Base-by-base conservation (phyloP, 306 rosid genomes). In the Begonia peltatifolia region DNA sequence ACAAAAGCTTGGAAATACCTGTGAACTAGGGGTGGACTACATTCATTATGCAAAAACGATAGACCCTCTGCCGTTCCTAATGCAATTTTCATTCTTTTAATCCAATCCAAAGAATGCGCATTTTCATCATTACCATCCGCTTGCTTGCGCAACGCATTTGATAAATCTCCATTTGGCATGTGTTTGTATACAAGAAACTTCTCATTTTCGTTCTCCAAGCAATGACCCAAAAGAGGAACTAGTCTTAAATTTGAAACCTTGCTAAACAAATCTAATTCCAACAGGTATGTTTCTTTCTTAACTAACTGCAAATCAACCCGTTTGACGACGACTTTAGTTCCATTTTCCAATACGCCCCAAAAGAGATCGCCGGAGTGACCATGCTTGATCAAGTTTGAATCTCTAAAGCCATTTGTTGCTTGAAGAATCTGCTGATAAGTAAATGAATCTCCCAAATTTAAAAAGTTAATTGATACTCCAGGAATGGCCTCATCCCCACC, bases 71-170 rank as follows among this genome's bases (percentile, higher is more conserved):
- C 99, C 12, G 76, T 79, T 64, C 99, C 99, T 48, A 75, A 78
- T 42, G 99, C 94, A 62, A 90, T 83, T 79, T 90, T 90, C 53
- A 86, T 74, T 74, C 99, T 90, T 35, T 94, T 90, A 54, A 86
- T 86, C 95, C 95, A 90, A 74, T 90, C 99, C 77, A 86, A 61
- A 18, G 95, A 86, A 71, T 78, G 87, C 64, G 64, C 68, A 17
- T 72, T 60, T 38, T 77, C 87, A 60, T 83, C 94, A 44, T 76
- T 78, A 11, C 74, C 62, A 50, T 67, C 60, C 4, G 48, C 12
- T 49, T 79, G 79, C 72, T 73, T 75, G 70, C 36, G 66, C 63
- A 90, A 68, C 60, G 92, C 71, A 75, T 64, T 83, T 54, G 83
- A 75, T 75, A 90, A 71, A 77, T 90, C 99, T 59, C 88, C 78